Percentiles rank a stretch among this genome's conserved stretches.
phyloP scores from a whole-genome alignment of 2,329 filamentous ascomycete species.

The Sarocladiaceae sp. region DNA sequence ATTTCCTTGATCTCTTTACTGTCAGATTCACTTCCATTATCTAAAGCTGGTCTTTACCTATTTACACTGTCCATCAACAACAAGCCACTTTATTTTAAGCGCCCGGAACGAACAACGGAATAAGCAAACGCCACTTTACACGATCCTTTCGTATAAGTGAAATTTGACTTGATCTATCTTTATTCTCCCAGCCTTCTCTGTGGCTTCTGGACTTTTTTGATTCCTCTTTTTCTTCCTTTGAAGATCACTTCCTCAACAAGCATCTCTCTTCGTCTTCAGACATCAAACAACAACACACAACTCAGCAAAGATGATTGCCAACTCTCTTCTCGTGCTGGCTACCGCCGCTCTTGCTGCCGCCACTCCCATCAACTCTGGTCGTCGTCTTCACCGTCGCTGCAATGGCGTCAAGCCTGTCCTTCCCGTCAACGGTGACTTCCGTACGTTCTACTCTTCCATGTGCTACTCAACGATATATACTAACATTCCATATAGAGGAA shows the following conservation, averaged over 20 bases:
- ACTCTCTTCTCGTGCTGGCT: slow-evolving; percentile 27
- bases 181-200: neutral
- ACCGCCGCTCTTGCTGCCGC: slow-evolving; percentile 27
- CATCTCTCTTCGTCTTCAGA: no score
- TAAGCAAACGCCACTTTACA: neutral
- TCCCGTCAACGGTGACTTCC: slow-evolving; percentile 31
- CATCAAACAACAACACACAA: slow-evolving; percentile 6
- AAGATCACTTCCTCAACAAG: neutral
- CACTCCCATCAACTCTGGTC: slow-evolving; percentile 16
- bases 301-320: slow-evolving; percentile 26
- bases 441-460: slow-evolving; percentile 22
- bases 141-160: neutral
- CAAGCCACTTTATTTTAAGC: slow-evolving; percentile 1
- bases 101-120: slow-evolving; percentile 4
- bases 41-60: neutral
- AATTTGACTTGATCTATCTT: no score
- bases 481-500: slow-evolving; percentile 21
- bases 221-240: neutral
- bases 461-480: neutral
- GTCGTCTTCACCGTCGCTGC: slow-evolving; percentile 3
- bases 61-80: neutral
- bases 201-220: neutral
- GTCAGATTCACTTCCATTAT: no score
- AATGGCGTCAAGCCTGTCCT: slow-evolving; percentile 19
- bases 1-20: no score